Percentiles rank a stretch among this genome's conserved stretches.
phyloP scores from a whole-genome alignment of 2,329 filamentous ascomycete genomes.

The Pyrenochaeta sp. region DNA sequence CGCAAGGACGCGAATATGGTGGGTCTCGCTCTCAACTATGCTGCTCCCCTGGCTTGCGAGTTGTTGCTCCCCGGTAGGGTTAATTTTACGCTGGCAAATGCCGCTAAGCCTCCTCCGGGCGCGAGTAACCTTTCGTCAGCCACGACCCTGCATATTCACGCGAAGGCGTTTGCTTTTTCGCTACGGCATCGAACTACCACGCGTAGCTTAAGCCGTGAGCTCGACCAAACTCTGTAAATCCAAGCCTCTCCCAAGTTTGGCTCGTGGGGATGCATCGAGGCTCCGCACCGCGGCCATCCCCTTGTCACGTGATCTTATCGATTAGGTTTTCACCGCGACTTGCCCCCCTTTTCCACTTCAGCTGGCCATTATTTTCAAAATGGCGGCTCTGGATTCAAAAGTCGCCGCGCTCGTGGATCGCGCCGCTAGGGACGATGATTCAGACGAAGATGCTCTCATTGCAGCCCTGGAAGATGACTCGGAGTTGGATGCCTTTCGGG shows the following conservation, averaged over 20 bases:
- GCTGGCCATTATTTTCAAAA: constrained; percentile 33
- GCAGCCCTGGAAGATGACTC: constrained; percentile 65
- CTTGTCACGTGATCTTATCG: constrained; percentile 26
- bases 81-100: constrained; percentile 37
- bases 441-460: constrained; percentile 67
- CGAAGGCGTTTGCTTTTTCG: constrained; percentile 12
- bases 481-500: constrained; percentile 62
- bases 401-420: constrained; percentile 60
- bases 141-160: constrained; percentile 11
- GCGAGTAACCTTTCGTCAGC: constrained; percentile 27
- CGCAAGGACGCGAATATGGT: constrained; percentile 38
- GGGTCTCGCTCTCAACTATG: constrained; percentile 29
- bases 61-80: constrained; percentile 18
- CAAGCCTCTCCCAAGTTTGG: no score
- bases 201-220: background rate
- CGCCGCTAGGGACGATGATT: constrained; percentile 51
- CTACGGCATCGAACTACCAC: background rate
- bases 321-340: constrained; percentile 12
- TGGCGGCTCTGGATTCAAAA: constrained; percentile 58
- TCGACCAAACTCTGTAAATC: background rate
- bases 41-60: constrained; percentile 34
- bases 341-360: constrained; percentile 24
- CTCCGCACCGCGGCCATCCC: constrained; percentile 5
- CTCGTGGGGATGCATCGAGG: no score
- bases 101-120: constrained; percentile 31